phyloP scores from a whole-genome alignment of 1,139 yeast species.

The Taphrina betulina region DNA sequence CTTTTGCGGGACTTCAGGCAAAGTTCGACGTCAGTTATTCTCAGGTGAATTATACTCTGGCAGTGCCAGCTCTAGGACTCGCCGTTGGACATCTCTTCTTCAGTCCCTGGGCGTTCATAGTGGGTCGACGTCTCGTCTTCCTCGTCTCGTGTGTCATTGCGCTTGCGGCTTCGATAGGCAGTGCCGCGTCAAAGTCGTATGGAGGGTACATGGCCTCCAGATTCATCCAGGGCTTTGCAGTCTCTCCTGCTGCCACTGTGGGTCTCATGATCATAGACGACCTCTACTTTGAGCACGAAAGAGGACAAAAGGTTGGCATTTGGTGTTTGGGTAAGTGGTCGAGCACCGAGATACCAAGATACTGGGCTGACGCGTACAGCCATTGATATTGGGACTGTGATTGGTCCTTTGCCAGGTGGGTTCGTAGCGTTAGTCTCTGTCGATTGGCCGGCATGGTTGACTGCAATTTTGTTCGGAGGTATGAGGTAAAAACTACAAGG shows the following conservation, averaged over 20 bases:
- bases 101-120: constrained; percentile 29
- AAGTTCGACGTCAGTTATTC: constrained; percentile 28
- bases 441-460: constrained; percentile 34
- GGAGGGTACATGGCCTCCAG: constrained; percentile 37
- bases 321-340: too few species aligned
- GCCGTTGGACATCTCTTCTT: constrained; percentile 33
- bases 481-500: too few species aligned
- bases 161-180: constrained; percentile 37
- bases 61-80: constrained; percentile 33
- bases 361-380: too few species aligned
- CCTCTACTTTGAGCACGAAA: constrained; percentile 38
- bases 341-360: too few species aligned
- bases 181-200: constrained; percentile 34
- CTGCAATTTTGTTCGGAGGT: constrained; percentile 32
- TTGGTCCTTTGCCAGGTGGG: constrained; percentile 33
- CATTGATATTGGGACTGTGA: constrained; percentile 31
- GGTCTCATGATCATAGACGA: constrained; percentile 37
- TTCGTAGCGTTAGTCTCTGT: constrained; percentile 29
- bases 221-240: constrained; percentile 37
- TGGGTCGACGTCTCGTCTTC: constrained; percentile 37
- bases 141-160: constrained; percentile 34
- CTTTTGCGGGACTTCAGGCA: constrained; percentile 28
- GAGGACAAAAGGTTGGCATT: constrained; percentile 35
- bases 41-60: constrained; percentile 33
- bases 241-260: constrained; percentile 38